Conservation (phyloP, 75 land plant genomes). For the Pinus taeda region DNA sequence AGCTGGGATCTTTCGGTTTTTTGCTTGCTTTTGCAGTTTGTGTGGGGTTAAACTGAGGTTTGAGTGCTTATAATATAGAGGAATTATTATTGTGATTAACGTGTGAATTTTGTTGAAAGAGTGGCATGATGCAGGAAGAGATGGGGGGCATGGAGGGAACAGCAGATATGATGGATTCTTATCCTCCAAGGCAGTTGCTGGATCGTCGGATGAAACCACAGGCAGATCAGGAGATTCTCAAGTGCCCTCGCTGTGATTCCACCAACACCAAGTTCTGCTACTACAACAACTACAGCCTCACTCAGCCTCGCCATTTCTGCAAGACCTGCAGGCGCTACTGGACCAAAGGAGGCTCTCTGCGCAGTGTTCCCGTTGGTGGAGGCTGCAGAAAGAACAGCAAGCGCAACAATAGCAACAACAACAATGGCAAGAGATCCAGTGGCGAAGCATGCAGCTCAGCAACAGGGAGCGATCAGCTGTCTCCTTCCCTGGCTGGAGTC, state of each 20-base stretch:
- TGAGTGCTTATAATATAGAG: too few relatives aligned
- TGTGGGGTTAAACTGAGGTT: too few relatives aligned
- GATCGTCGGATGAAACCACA: too few relatives aligned
- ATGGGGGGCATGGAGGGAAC: too few relatives aligned
- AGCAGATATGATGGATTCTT: too few relatives aligned
- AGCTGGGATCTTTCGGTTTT: too few relatives aligned
- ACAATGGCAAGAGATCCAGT: not conserved
- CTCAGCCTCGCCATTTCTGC: slow-evolving; percentile 19
- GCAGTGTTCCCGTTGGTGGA: slow-evolving; percentile 15
- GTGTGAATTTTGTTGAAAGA: too few relatives aligned
- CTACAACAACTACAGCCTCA: slow-evolving; percentile 18
- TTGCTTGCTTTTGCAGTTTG: too few relatives aligned
- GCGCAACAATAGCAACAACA: not conserved
- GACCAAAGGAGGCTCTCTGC: slow-evolving; percentile 12
- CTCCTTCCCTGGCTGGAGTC: not conserved
- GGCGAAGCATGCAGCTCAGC: slow-evolving; percentile 3
- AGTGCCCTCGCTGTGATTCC: slow-evolving; percentile 14
- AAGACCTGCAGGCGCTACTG: slow-evolving; percentile 17
- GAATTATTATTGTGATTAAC: too few relatives aligned
- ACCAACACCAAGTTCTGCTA: slow-evolving; percentile 20
- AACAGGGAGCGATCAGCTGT: not conserved
- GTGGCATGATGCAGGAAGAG: too few relatives aligned
- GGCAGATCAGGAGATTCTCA: too few relatives aligned
- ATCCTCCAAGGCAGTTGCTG: too few relatives aligned
- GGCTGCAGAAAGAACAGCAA: slow-evolving; percentile 14